Conservation (phyloP, 352 stramenopile species). For the Phytopythium ostracodes region DNA sequence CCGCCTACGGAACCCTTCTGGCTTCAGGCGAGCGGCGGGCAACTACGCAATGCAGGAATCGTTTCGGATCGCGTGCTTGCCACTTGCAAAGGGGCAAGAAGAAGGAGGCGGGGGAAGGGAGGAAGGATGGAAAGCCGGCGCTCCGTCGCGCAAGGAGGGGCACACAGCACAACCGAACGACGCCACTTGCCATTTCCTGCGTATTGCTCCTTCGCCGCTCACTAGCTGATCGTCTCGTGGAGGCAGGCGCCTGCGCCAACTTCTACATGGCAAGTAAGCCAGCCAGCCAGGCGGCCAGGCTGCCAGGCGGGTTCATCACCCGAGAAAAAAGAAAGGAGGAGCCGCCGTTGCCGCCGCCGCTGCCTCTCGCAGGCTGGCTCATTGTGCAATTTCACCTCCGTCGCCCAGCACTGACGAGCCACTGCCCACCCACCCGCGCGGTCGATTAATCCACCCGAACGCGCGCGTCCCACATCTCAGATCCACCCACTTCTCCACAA, state of each 20-base stretch:
- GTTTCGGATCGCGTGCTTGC: conserved; percentile 3
- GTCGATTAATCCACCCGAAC: neutral
- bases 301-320: no score
- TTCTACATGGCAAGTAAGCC: neutral
- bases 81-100: conserved; percentile 5
- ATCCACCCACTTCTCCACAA: conserved; percentile 4
- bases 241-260: neutral
- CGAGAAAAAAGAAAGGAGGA: neutral
- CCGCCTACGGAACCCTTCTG: conserved; percentile 2
- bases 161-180: conserved; percentile 4
- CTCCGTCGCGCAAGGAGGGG: neutral
- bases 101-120: neutral
- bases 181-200: neutral
- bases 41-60: conserved; percentile 2
- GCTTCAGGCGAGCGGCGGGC: conserved; percentile 4
- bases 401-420: conserved; percentile 1
- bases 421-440: neutral
- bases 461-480: neutral
- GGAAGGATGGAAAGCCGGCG: neutral
- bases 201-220: neutral
- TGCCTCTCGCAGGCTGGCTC: neutral
- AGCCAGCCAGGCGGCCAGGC: no score
- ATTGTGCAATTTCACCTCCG: conserved; percentile 10
- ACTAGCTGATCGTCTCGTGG: neutral
- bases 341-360: neutral